Evolutionary conservation across 2,329 filamentous ascomycete species (phyloP), one percentile per base, ranked within the genome.

Genomic region (Knoxdaviesia proteae): DNA sequence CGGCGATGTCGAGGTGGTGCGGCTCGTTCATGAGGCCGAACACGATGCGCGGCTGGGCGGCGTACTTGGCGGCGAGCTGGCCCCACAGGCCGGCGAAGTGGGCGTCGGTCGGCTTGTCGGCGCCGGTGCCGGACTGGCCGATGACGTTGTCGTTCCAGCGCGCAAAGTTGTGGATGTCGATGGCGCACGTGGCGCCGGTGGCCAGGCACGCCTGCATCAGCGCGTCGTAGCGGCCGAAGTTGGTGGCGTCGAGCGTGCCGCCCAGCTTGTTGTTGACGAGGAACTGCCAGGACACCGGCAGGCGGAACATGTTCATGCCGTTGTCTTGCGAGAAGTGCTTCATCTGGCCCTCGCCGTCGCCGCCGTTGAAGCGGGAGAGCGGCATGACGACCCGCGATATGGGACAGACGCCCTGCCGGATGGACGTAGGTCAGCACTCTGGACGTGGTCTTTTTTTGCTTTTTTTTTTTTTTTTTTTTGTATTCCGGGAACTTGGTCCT

Each of bases 11-110:
- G 44, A 71, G 55, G 42, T 74, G 68, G 53, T 79, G 73, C 6
- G 77, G 76, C 57, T 77, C 77, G 57, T 81, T 82, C 75, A 81
- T 80, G 38, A 81, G 53, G 9, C 74, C 75, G 48, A 81, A 77
- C 4, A 69, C 62, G 31, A 81, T 57, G 46, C 68, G 71, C 35
- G 62, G 53, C 41, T 72, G 57, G 5, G 52, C 51, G 29, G 62
- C 64, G 55, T 80, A 81, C 52, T 72, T 71, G 1, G 57, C 60
- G 1, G 77, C 76, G 5, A 76, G 54, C 45, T 69, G 61, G 1
- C 52, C 55, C 77, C 77, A 81, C 5, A 80, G 56, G 37, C 58
- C 59, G 4, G 64, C 68, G 49, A 80, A 74, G 9, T 73, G 57
- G 7, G 64, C 68, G 51, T 79, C 65, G 0, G 64, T 65, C 0